Percentiles rank a stretch among this genome's conserved stretches.
phyloP scores from a whole-genome alignment of 768 basidiomycete species.

The Suillus brevipes region DNA sequence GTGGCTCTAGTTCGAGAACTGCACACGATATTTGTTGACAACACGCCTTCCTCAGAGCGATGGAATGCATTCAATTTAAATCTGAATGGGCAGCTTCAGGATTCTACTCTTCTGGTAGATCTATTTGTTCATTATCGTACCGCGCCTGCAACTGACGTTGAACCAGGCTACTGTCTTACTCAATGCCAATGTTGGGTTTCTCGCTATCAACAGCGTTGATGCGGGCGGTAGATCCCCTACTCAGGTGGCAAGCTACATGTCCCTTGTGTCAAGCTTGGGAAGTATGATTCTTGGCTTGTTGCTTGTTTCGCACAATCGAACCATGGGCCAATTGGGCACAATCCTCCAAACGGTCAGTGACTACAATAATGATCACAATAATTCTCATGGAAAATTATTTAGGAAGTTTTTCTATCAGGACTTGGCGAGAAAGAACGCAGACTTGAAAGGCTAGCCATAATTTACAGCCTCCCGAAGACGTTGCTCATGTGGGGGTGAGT shows the following conservation, averaged over 20 bases:
- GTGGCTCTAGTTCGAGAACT: constrained; percentile 45
- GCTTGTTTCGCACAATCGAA: constrained; percentile 39
- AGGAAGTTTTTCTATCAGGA: constrained; percentile 28
- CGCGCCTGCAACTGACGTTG: not conserved
- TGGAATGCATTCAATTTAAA: constrained; percentile 49
- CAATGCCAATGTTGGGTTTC: constrained; percentile 52
- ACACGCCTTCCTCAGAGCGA: constrained; percentile 35
- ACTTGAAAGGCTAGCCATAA: constrained; percentile 32
- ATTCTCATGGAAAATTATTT: not conserved
- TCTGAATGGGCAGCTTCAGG: constrained; percentile 50
- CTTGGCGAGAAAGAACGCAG: constrained; percentile 18
- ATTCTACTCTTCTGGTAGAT: constrained; percentile 53
- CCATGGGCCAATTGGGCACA: constrained; percentile 18
- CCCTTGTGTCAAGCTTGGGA: constrained; percentile 36
- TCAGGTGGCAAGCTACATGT: constrained; percentile 41
- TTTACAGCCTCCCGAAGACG: constrained; percentile 35
- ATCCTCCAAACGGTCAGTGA: constrained; percentile 31
- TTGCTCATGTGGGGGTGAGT: constrained; percentile 35
- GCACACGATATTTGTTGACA: constrained; percentile 51
- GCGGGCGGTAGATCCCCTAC: constrained; percentile 19
- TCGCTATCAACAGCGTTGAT: constrained; percentile 49
- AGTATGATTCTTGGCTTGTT: constrained; percentile 38
- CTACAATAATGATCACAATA: constrained; percentile 9
- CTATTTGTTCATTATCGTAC: not conserved
- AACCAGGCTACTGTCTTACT: constrained; percentile 49